Percentiles rank a stretch among this genome's conserved stretches.
These are phyloP conservation scores for Quercus suber DNA, from an alignment of 306 rosid species.

Conservation along the genomic window DNA sequence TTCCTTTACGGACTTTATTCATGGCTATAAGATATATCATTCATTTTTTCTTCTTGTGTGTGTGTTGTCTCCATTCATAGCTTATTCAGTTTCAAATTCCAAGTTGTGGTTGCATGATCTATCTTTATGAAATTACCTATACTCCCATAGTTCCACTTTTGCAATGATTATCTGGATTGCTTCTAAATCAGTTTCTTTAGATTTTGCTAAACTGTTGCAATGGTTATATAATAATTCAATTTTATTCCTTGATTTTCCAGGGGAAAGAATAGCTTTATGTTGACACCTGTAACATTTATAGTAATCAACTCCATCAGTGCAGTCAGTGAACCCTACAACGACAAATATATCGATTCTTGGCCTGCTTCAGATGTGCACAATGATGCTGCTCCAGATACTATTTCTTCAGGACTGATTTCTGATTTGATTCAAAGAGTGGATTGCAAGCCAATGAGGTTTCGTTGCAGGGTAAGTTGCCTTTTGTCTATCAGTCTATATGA, in stretches of 20 bases:
- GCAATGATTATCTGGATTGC: no score
- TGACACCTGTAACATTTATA: conserved; percentile 72
- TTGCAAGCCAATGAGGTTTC: conserved; percentile 44
- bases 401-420: conserved; percentile 46
- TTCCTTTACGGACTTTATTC: background rate
- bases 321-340: conserved; percentile 32
- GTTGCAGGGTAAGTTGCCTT: conserved; percentile 58
- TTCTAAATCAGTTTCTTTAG: background rate
- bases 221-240: background rate
- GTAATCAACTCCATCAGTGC: conserved; percentile 48
- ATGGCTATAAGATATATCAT: background rate
- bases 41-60: background rate
- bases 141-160: background rate
- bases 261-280: conserved; percentile 46
- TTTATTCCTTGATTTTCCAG: conserved; percentile 50
- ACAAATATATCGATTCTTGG: conserved; percentile 23
- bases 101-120: background rate
- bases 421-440: conserved; percentile 45
- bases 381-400: conserved; percentile 26
- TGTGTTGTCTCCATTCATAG: background rate
- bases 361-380: conserved; percentile 19
- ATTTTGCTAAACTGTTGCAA: background rate
- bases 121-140: background rate
- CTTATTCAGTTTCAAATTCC: background rate
- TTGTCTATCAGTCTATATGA: conserved; percentile 9